These are phyloP conservation scores for Fimicolochytrium jonesii DNA, from an alignment of 192 early-diverging fungal genomes.

Conservation along the genomic window DNA sequence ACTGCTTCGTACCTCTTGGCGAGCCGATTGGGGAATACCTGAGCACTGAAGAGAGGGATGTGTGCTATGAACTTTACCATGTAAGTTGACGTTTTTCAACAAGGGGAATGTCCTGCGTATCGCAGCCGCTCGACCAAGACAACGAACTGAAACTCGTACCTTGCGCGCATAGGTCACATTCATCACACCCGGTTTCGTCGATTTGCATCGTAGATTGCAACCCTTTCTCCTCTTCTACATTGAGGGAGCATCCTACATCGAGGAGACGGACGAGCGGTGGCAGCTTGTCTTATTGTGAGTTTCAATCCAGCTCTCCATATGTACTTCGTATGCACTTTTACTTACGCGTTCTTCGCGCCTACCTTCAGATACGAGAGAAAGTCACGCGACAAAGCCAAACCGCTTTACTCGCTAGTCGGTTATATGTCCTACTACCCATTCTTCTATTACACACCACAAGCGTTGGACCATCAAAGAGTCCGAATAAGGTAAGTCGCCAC, in stretches of 20 bases:
- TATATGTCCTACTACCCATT: conserved; percentile 84
- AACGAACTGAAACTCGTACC: no score
- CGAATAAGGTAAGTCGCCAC: conserved; percentile 66
- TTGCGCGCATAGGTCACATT: conserved; percentile 49
- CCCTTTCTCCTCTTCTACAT: conserved; percentile 80
- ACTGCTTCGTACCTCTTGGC: conserved; percentile 71
- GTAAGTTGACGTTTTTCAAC: conserved; percentile 26
- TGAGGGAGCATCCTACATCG: conserved; percentile 84
- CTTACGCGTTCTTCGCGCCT: no score
- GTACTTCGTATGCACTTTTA: no score
- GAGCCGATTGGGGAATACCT: conserved; percentile 75
- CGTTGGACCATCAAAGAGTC: conserved; percentile 60
- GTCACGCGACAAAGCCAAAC: conserved; percentile 37
- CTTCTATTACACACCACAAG: conserved; percentile 61
- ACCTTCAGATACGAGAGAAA: conserved; percentile 50
- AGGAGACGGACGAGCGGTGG: conserved; percentile 82
- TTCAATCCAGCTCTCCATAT: not conserved
- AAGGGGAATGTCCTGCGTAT: no score
- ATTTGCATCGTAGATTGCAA: conserved; percentile 78
- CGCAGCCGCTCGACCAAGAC: no score
- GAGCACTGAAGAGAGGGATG: conserved; percentile 34
- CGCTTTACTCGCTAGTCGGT: conserved; percentile 71
- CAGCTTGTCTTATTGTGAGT: conserved; percentile 40
- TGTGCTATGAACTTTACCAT: conserved; percentile 68
- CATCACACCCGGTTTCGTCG: conserved; percentile 57